These are phyloP conservation scores for Bisporella sp. DNA, from an alignment of 2,329 filamentous ascomycete species.

Conservation along the genomic window DNA sequence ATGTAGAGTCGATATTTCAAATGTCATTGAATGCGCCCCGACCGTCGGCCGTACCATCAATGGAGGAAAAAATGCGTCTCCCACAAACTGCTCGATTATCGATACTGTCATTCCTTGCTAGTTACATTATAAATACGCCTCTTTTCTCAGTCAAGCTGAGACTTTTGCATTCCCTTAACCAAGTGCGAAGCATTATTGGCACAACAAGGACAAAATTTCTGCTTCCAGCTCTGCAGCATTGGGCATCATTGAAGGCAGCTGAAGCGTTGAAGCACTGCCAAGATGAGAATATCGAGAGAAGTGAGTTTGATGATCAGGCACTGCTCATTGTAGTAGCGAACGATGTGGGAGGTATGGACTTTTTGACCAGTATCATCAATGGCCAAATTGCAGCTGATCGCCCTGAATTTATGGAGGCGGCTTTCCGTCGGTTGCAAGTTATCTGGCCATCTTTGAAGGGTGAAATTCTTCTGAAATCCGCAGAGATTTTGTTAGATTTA, in stretches of 20 bases:
- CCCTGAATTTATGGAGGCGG: slow-evolving; percentile 49
- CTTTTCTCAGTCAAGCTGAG: slow-evolving; percentile 61
- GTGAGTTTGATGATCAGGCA: slow-evolving; percentile 44
- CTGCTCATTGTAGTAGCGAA: slow-evolving; percentile 46
- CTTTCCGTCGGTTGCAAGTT: slow-evolving; percentile 61
- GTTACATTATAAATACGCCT: slow-evolving; percentile 65
- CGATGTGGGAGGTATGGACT: slow-evolving; percentile 48
- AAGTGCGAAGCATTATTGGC: slow-evolving; percentile 63
- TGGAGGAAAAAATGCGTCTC: slow-evolving; percentile 35
- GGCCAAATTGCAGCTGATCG: slow-evolving; percentile 36
- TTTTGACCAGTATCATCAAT: slow-evolving; percentile 43
- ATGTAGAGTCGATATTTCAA: slow-evolving; percentile 59
- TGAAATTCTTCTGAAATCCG: slow-evolving; percentile 51
- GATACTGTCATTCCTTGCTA: slow-evolving; percentile 65
- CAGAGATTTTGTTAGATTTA: slow-evolving; percentile 56
- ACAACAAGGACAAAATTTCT: slow-evolving; percentile 66
- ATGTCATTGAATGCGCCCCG: slow-evolving; percentile 48
- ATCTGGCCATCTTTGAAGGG: slow-evolving; percentile 70
- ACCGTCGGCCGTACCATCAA: slow-evolving; percentile 35
- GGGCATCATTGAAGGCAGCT: slow-evolving; percentile 49
- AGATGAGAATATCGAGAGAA: slow-evolving; percentile 38
- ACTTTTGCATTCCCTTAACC: slow-evolving; percentile 65
- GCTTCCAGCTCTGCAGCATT: slow-evolving; percentile 66
- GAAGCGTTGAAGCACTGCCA: slow-evolving; percentile 44
- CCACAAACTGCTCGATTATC: slow-evolving; percentile 56